Percentiles rank a stretch among this genome's conserved stretches.
These are phyloP conservation scores for Citrus sp. DNA, from an alignment of 345 rosid genomes.

Conservation along the genomic window DNA sequence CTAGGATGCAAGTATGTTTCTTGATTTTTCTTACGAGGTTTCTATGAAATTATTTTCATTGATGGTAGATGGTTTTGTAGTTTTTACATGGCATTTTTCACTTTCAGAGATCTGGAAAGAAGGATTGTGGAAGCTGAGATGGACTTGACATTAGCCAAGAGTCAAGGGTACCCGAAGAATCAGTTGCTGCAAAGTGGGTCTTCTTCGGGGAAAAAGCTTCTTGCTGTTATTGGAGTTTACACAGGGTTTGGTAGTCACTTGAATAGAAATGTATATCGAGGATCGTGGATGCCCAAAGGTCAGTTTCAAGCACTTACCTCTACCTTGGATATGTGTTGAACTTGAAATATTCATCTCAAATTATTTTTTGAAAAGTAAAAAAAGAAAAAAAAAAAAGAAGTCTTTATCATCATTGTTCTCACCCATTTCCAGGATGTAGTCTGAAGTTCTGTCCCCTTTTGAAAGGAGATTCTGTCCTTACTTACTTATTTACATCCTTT, in stretches of 20 bases:
- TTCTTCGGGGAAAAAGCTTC: constrained; percentile 52
- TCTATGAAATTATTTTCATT: background rate
- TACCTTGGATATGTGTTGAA: background rate
- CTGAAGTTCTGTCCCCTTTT: background rate
- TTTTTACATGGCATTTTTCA: constrained; percentile 1
- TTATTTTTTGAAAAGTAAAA: too few relatives aligned
- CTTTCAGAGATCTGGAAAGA: constrained; percentile 80
- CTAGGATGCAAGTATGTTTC: constrained; percentile 89
- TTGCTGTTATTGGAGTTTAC: constrained; percentile 91
- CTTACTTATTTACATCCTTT: background rate
- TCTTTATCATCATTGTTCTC: background rate
- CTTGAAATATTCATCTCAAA: background rate
- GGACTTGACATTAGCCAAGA: constrained; percentile 92
- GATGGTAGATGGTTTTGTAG: background rate
- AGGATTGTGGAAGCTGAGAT: constrained; percentile 87
- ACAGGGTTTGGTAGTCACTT: constrained; percentile 92
- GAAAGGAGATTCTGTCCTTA: background rate
- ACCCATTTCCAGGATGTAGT: background rate
- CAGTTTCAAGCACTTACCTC: background rate
- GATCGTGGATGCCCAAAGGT: constrained; percentile 98
- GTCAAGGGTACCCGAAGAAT: constrained; percentile 74
- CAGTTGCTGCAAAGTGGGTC: constrained; percentile 40
- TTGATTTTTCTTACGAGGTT: constrained; percentile 5
- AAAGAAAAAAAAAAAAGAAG: background rate
- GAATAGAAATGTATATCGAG: constrained; percentile 74